A percentile compares a stretch with the other conserved stretches of the same genome.
phyloP scores from a whole-genome alignment of 108 stramenopile species.

The Pseudonitzschia multistriata region DNA sequence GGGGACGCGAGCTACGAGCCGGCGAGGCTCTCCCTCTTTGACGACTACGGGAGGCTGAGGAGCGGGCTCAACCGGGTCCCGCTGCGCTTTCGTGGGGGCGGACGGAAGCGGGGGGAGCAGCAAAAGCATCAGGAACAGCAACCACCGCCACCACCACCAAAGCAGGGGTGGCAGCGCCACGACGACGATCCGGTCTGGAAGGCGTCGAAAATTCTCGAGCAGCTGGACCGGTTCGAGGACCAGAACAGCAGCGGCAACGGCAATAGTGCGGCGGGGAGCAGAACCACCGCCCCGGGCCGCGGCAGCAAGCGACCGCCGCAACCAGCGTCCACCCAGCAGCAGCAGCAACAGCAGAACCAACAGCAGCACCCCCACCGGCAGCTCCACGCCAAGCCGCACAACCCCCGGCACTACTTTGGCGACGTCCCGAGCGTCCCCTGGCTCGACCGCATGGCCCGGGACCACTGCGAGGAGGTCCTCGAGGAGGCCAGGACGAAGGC shows the following conservation, averaged over 20 bases:
- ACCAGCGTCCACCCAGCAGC: not conserved
- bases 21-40: constrained; percentile 42
- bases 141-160: not conserved
- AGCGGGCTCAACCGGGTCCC: constrained; percentile 35
- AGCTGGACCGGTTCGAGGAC: constrained; percentile 37
- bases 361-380: not conserved
- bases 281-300: not conserved
- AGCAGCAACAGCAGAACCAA: not conserved
- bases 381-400: not conserved
- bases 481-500: constrained; percentile 35
- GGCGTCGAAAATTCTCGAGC: constrained; percentile 42
- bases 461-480: constrained; percentile 56
- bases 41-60: constrained; percentile 39
- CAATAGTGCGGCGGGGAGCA: not conserved
- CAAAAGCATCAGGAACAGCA: not conserved
- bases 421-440: constrained; percentile 59
- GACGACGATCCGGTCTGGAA: constrained; percentile 51
- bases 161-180: constrained; percentile 16
- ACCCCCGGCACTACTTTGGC: constrained; percentile 31
- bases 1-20: constrained; percentile 27
- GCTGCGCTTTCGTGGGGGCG: not conserved
- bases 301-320: too few species aligned
- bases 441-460: constrained; percentile 65
- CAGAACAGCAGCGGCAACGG: not conserved
- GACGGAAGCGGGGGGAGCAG: not conserved